Base-by-base conservation (phyloP, 2,329 filamentous ascomycete species). In the Niveomyces coronatus region DNA sequence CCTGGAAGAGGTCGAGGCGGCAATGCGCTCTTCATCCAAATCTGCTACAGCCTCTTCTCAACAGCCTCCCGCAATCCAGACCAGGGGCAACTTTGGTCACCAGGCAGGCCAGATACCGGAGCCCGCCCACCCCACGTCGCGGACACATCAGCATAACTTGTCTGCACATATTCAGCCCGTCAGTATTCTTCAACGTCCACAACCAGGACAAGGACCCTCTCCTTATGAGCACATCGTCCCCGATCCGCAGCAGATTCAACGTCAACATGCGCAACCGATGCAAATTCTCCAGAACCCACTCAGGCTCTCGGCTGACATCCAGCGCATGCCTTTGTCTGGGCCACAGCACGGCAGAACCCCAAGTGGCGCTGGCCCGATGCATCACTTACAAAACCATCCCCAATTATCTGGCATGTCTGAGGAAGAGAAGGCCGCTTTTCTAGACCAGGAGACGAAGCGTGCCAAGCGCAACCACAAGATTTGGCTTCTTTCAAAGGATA, bases 401-500 rank as follows among this genome's bases (percentile, higher is more conserved):
- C 56, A 60, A 35, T 42, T 91, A 45, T 71, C 83, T 52, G 72
- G 85, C 37, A 68, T 96, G 44, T 79, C 84, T 0, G 85, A 94
- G 48, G 79, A 88, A 44, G 86, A 96, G 46, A 86, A 86, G 54
- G 76, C 79, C 3, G 79, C 81, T 2, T 91, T 88, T 54, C 61
- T 96, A 37, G 79, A 86, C 46, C 88, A 94, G 57, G 91, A 98
- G 59, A 88, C 88, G 0, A 91, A 88, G 62, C 79, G 91, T 35
- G 88, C 91, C 5, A 98, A 98, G 69, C 78, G 91, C 29, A 96
- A 98, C 55, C 89, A 96, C 65, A 98, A 98, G 68, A 96, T 98
- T 45, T 89, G 88, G 64, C 69, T 93, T 29, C 66, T 95, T 37
- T 94, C 86, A 17, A 87, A 86, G 62, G 87, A 94, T 52, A 98